Conservation (phyloP, 2,329 filamentous ascomycete genomes). For the Aspergillus terreus region DNA sequence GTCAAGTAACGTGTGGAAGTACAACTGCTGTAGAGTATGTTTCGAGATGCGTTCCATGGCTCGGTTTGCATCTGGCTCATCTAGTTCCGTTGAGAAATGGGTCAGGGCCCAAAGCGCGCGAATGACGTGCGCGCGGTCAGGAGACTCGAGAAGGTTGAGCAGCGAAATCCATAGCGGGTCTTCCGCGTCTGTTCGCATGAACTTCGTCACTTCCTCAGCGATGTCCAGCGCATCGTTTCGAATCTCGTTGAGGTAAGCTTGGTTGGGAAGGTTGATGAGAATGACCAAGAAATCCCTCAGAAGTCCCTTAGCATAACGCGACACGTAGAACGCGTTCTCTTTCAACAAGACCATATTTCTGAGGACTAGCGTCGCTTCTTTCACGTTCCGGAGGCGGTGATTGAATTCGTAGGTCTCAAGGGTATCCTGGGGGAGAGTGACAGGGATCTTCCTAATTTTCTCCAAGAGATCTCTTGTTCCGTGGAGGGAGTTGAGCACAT, state of each 20-base stretch:
- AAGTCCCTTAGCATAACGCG: slow-evolving; percentile 61
- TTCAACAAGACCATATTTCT: slow-evolving; percentile 94
- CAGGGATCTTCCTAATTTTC: slow-evolving; percentile 62
- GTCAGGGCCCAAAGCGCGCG: slow-evolving; percentile 76
- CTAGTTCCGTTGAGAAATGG: slow-evolving; percentile 82
- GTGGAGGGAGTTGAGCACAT: slow-evolving; percentile 61
- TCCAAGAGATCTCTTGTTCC: slow-evolving; percentile 71
- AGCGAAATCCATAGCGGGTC: slow-evolving; percentile 79
- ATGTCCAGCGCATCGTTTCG: slow-evolving; percentile 91
- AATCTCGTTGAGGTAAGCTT: slow-evolving; percentile 70
- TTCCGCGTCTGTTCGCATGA: slow-evolving; percentile 65
- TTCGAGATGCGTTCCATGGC: slow-evolving; percentile 64
- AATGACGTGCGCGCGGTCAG: slow-evolving; percentile 78
- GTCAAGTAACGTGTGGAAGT: slow-evolving; percentile 38
- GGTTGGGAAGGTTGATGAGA: slow-evolving; percentile 69
- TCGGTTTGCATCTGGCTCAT: slow-evolving; percentile 65
- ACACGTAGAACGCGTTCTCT: slow-evolving; percentile 80
- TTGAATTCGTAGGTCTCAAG: slow-evolving; percentile 69
- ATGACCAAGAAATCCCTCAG: slow-evolving; percentile 82
- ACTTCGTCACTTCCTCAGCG: slow-evolving; percentile 83
- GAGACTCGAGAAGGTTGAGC: slow-evolving; percentile 52
- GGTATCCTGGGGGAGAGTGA: slow-evolving; percentile 59
- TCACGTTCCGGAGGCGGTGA: slow-evolving; percentile 70
- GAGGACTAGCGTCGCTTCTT: slow-evolving; percentile 81
- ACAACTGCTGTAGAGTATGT: slow-evolving; percentile 54